phyloP scores from a whole-genome alignment of 2,329 filamentous ascomycete genomes.

The Cercospora nicotianae region DNA sequence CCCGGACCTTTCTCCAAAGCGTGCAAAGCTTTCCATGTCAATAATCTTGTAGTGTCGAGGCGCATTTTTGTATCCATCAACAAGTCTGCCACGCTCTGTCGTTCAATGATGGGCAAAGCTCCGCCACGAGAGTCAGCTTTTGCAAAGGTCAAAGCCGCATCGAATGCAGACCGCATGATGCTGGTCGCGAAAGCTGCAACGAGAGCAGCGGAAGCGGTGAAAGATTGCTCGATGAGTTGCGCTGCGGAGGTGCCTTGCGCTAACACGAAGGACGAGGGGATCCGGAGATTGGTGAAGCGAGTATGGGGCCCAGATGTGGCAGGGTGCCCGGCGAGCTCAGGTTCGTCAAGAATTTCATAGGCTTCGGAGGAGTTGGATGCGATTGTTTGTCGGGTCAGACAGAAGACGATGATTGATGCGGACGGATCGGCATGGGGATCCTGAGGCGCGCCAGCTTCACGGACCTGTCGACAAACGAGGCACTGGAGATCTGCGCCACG shows the following conservation, averaged over 20 bases:
- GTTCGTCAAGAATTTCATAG: constrained; percentile 51
- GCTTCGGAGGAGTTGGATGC: constrained; percentile 46
- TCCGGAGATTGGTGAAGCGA: constrained; percentile 80
- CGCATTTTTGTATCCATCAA: constrained; percentile 55
- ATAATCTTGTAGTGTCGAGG: constrained; percentile 50
- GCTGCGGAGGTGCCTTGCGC: constrained; percentile 48
- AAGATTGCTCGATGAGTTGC: constrained; percentile 46
- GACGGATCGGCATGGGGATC: constrained; percentile 32
- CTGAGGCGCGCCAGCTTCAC: constrained; percentile 8
- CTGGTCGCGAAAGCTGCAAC: constrained; percentile 58
- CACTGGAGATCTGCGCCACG: constrained; percentile 55
- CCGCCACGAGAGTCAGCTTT: constrained; percentile 51
- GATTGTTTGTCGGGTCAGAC: constrained; percentile 53
- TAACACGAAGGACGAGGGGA: constrained; percentile 73
- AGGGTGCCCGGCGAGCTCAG: constrained; percentile 50
- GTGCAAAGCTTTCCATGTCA: constrained; percentile 56
- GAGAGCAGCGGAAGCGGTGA: constrained; percentile 50
- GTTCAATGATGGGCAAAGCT: constrained; percentile 47
- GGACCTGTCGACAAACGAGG: constrained; percentile 51
- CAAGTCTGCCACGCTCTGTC: constrained; percentile 55
- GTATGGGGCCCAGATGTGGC: constrained; percentile 65
- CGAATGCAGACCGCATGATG: constrained; percentile 56
- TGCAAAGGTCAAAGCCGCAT: constrained; percentile 53
- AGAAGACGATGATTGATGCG: constrained; percentile 50
- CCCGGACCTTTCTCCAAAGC: constrained; percentile 47